Conservation (phyloP, 805 yeast species). For the Wickerhamomyces sydowiorum region DNA sequence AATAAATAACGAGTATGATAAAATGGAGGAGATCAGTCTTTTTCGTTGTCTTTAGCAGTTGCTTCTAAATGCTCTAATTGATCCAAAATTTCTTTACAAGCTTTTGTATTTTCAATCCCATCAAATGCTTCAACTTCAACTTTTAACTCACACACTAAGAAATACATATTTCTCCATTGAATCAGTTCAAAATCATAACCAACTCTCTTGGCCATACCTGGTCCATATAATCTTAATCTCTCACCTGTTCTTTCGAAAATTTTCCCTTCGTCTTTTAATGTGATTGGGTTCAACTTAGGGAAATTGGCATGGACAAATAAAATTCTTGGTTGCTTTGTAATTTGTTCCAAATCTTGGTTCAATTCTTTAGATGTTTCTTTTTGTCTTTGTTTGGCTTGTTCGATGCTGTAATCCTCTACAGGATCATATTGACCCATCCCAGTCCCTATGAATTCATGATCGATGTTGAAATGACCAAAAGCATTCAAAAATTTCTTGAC, state of each 20-base stretch:
- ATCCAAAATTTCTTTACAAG: constrained; percentile 44
- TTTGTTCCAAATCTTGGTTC: constrained; percentile 11
- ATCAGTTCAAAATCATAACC: constrained; percentile 54
- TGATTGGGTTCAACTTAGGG: constrained; percentile 63
- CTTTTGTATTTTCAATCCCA: constrained; percentile 32
- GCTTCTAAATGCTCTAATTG: constrained; percentile 39
- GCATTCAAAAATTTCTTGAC: constrained; percentile 52
- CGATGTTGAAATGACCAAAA: constrained; percentile 42
- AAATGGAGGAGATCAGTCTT: constrained; percentile 13
- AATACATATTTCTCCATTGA: constrained; percentile 56
- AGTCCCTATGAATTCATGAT: constrained; percentile 42
- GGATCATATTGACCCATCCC: constrained; percentile 65
- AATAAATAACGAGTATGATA: too few species aligned
- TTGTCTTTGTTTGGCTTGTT: constrained; percentile 18
- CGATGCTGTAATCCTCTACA: constrained; percentile 39
- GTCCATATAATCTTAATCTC: constrained; percentile 53
- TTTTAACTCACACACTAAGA: constrained; percentile 45
- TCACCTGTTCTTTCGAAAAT: constrained; percentile 37
- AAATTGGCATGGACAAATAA: constrained; percentile 61
- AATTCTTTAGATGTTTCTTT: constrained; percentile 9
- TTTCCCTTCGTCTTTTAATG: constrained; percentile 36
- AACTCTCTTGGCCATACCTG: constrained; percentile 42
- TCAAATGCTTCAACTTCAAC: constrained; percentile 39
- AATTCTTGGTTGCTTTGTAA: constrained; percentile 23
- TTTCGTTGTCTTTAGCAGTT: constrained; percentile 32